Conservation (phyloP, 148 eudicot species). For the Rhododendron ovatum region DNA sequence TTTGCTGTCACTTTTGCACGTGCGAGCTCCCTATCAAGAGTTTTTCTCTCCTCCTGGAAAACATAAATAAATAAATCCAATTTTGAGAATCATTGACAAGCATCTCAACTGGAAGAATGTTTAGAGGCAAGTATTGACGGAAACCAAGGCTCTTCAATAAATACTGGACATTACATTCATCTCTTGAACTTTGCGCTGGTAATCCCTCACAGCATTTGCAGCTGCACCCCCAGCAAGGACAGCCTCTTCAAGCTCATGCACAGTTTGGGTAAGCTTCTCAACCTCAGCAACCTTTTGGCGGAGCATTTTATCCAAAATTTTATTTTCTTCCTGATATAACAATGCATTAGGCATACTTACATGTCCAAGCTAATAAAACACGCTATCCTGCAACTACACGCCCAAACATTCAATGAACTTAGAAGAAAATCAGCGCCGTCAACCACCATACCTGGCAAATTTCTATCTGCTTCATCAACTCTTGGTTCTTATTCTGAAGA, state of each 20-base stretch:
- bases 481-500: constrained; percentile 83
- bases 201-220: constrained; percentile 81
- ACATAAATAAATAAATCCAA: background rate
- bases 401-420: background rate
- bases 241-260: constrained; percentile 73
- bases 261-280: constrained; percentile 75
- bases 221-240: constrained; percentile 88
- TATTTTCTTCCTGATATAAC: constrained; percentile 61
- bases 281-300: constrained; percentile 82
- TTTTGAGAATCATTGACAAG: constrained; percentile 4
- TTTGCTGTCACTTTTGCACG: constrained; percentile 78
- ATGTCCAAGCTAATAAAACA: background rate
- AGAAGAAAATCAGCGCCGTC: background rate
- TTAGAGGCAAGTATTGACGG: background rate
- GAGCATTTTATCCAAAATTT: constrained; percentile 70
- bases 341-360: background rate
- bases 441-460: constrained; percentile 55
- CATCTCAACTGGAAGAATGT: background rate
- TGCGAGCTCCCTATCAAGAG: constrained; percentile 75
- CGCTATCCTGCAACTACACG: background rate
- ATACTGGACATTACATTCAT: constrained; percentile 49
- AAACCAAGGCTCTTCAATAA: background rate
- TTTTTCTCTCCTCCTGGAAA: constrained; percentile 67
- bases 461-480: constrained; percentile 79
- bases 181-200: constrained; percentile 79